These are phyloP conservation scores for Fagopyrum esculentum DNA, from an alignment of 148 eudicot genomes.

Conservation along the genomic window DNA sequence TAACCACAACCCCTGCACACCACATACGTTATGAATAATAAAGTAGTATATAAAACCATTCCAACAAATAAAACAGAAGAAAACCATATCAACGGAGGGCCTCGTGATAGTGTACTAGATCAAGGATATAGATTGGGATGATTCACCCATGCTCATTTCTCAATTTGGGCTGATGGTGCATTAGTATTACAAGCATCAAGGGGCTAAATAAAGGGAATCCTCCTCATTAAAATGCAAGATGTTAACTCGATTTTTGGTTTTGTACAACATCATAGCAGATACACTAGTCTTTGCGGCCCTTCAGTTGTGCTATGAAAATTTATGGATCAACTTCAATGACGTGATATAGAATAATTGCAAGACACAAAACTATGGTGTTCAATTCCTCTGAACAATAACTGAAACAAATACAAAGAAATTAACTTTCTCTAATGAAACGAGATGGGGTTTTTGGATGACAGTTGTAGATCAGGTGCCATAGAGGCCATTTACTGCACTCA, in stretches of 20 bases:
- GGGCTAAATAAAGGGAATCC: not conserved
- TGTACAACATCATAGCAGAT: not conserved
- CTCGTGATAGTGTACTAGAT: not conserved
- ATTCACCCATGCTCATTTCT: not conserved
- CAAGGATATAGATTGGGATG: not conserved
- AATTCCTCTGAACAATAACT: not conserved
- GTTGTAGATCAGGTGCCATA: no score
- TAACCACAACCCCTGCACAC: conserved; percentile 85
- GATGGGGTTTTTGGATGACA: not conserved
- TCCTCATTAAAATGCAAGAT: not conserved
- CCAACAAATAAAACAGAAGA: not conserved
- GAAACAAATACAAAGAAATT: not conserved
- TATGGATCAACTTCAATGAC: not conserved
- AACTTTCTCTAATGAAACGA: not conserved
- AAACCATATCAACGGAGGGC: not conserved
- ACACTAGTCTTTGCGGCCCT: not conserved
- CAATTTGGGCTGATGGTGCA: not conserved
- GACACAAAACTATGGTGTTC: not conserved
- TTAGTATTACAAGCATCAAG: not conserved
- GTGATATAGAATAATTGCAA: not conserved
- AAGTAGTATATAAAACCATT: conserved; percentile 8
- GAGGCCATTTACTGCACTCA: not conserved
- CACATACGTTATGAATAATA: conserved; percentile 3
- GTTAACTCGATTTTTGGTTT: not conserved
- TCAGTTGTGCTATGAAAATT: not conserved